phyloP scores from a whole-genome alignment of 1,284 basidiomycete genomes.

The Ustilago trichophora region DNA sequence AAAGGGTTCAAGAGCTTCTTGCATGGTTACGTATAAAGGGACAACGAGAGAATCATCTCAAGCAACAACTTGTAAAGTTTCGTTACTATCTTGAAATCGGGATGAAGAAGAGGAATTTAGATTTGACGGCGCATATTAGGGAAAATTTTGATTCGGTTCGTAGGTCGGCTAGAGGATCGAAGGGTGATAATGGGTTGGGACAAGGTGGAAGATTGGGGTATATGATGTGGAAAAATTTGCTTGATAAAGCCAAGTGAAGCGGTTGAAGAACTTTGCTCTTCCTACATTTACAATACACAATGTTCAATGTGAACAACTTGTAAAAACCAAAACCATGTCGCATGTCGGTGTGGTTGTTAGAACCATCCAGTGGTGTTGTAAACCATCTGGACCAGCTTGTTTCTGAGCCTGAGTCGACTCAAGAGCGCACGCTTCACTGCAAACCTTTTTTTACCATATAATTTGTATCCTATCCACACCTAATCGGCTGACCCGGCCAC shows the following conservation, averaged over 20 bases:
- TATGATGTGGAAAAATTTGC: slow-evolving; percentile 34
- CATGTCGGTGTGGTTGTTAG: too few species aligned
- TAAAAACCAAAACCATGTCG: too few species aligned
- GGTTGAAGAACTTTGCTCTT: too few species aligned
- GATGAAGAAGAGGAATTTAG: slow-evolving; percentile 68
- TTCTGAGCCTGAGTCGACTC: too few species aligned
- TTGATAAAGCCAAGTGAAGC: slow-evolving; percentile 22
- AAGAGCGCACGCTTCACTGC: too few species aligned
- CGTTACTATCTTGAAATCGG: slow-evolving; percentile 83
- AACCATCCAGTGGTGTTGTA: too few species aligned
- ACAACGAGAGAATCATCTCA: slow-evolving; percentile 82
- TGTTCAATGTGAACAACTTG: too few species aligned
- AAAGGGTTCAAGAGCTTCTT: slow-evolving; percentile 84
- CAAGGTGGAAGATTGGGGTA: slow-evolving; percentile 4
- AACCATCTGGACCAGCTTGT: too few species aligned
- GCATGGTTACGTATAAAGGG: slow-evolving; percentile 93
- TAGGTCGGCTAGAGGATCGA: slow-evolving; percentile 1
- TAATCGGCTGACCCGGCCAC: too few species aligned
- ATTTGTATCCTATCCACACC: too few species aligned
- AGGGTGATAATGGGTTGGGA: background rate
- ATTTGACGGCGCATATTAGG: slow-evolving; percentile 25
- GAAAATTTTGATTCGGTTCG: slow-evolving; percentile 16
- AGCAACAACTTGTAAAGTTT: slow-evolving; percentile 82
- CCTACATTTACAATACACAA: too few species aligned
- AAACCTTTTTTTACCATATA: too few species aligned